Conservation (phyloP, 2,329 filamentous ascomycete species). For the Talaromyces sp. region DNA sequence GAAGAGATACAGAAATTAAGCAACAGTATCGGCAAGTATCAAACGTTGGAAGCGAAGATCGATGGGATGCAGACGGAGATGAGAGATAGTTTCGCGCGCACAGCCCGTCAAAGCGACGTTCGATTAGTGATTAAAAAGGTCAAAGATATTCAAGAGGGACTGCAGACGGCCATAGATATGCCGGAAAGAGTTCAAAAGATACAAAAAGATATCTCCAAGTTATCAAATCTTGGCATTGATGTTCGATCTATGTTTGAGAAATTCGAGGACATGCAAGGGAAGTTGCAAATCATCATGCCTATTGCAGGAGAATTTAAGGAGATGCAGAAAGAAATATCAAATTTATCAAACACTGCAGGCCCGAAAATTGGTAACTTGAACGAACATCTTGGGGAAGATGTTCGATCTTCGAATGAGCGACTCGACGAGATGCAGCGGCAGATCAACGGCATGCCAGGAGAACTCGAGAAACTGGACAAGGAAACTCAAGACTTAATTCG, state of each 20-base stretch:
- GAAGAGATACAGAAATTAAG: not conserved
- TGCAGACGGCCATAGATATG: not conserved
- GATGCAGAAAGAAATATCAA: too few species aligned
- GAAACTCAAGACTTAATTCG: not conserved
- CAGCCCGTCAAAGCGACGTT: not conserved
- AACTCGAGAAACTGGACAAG: not conserved
- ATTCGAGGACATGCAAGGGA: not conserved
- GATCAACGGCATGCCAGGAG: not conserved
- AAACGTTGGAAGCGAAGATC: not conserved
- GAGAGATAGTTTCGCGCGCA: too few species aligned
- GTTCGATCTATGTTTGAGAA: not conserved
- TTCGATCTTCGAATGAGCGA: too few species aligned
- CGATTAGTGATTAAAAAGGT: too few species aligned
- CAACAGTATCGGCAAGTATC: not conserved
- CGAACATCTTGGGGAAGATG: too few species aligned
- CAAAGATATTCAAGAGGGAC: not conserved
- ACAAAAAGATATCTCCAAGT: not conserved
- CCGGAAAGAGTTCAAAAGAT: not conserved
- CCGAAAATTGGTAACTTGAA: too few species aligned
- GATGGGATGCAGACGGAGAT: not conserved
- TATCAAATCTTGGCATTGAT: not conserved
- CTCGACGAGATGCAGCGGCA: not conserved
- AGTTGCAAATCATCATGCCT: not conserved
- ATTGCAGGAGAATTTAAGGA: not conserved
- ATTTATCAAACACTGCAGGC: too few species aligned